These are phyloP conservation scores for Smittium culicis DNA, from an alignment of 371 early-diverging fungal genomes.

Conservation along the genomic window DNA sequence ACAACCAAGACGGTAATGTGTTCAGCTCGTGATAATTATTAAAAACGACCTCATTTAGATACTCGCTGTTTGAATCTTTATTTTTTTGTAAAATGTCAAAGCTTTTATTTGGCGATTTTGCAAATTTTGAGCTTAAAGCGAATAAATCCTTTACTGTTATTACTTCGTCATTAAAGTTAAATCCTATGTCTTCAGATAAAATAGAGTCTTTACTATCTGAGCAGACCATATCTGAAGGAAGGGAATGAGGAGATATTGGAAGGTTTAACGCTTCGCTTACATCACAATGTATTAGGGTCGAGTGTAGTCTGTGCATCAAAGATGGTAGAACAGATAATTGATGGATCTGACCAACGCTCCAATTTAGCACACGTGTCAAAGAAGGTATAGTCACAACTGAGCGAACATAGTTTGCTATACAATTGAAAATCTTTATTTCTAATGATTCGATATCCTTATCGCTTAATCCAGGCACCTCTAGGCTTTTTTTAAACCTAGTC, in stretches of 20 bases:
- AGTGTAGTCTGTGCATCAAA: constrained; percentile 2
- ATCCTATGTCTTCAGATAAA: background rate
- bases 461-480: background rate
- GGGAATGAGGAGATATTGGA: background rate
- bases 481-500: background rate
- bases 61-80: background rate
- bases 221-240: background rate
- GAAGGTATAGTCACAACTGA: background rate
- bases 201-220: background rate
- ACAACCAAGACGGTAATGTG: constrained; percentile 13
- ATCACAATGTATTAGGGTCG: background rate
- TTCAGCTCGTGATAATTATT: constrained; percentile 5
- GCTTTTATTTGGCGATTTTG: background rate
- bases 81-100: no score
- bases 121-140: background rate
- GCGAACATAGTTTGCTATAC: background rate
- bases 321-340: constrained; percentile 7
- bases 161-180: background rate
- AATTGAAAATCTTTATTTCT: background rate
- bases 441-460: background rate
- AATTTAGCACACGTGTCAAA: constrained; percentile 2
- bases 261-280: background rate
- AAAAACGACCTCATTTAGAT: background rate
- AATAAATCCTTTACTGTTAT: background rate
- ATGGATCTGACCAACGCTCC: background rate